Base-by-base conservation (phyloP, 1,139 yeast genomes). In the Saccharomyces hybrid region DNA sequence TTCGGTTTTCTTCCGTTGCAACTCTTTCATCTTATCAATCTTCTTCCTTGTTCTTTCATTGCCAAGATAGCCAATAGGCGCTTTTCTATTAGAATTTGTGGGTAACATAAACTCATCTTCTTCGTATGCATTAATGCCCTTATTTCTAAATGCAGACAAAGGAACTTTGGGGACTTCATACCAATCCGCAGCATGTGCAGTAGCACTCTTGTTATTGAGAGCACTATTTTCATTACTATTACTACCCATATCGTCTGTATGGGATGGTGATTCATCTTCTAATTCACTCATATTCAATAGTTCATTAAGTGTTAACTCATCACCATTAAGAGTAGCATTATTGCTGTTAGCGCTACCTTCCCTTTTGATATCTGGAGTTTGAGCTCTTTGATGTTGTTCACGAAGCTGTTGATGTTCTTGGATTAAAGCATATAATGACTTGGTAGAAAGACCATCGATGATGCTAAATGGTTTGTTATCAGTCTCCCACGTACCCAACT, bases 401-500 rank as follows among this genome's bases (percentile, higher is more conserved):
- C 58, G 55, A 21, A 60, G 55, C 48, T 66, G 66, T 55, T 63
- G 69, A 52, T 63, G 65, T 47, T 62, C 70, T 50, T 65, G 70
- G 19, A 66, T 62, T 47, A 68, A 55, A 1, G 84, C 75, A 71
- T 78, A 71, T 55, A 90, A 75, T 1, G 95, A 84, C 55, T 96
- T 77, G 0, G 98, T 93, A 0, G 96, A 84, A 34, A 88, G 77
- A 4, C 99, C 98, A 69, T 93, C 98, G 63, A 93, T 91, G 57
- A 93, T 89, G 28, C 96, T 95, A 71, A 87, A 89, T 0, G 96
- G 97, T 63, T 88, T 84, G 52, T 81, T 80, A 57, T 84, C 88
- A 28, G 96, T 87, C 12, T 85, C 82, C 96, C 98, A 93, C 1
- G 96, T 86, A 0, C 97, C 98, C 56, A 93, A 75, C 27, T 88